A percentile compares a stretch with the other conserved stretches of the same genome.
These are phyloP conservation scores for Pseudogymnoascus verrucosus DNA, from an alignment of 2,329 filamentous ascomycete species.

Conservation along the genomic window DNA sequence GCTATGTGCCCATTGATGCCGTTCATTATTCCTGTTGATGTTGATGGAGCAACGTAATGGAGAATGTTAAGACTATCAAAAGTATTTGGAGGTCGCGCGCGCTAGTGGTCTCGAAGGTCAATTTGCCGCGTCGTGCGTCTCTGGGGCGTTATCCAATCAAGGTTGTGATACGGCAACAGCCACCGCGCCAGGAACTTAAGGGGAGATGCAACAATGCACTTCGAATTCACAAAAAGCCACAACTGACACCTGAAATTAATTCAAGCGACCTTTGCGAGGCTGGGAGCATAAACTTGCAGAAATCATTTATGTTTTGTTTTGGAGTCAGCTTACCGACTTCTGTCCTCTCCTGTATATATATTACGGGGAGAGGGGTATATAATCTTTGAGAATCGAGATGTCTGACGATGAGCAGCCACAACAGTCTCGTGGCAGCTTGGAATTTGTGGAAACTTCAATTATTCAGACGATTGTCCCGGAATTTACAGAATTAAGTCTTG, in stretches of 20 bases:
- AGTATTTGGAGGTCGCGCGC: constrained; percentile 2
- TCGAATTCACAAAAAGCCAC: not conserved
- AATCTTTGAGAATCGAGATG: constrained; percentile 16
- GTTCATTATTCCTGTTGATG: constrained; percentile 17
- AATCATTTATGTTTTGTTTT: not conserved
- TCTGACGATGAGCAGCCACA: constrained; percentile 26
- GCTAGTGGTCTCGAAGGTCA: not conserved
- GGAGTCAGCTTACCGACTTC: constrained; percentile 11
- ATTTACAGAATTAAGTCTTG: constrained; percentile 46
- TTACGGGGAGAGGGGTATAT: constrained; percentile 15
- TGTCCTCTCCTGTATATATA: constrained; percentile 12
- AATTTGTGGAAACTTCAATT: constrained; percentile 50
- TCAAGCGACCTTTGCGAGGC: not conserved
- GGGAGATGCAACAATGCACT: not conserved
- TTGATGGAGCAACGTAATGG: not conserved
- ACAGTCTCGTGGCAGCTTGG: constrained; percentile 29
- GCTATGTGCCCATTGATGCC: constrained; percentile 24
- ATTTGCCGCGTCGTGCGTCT: not conserved
- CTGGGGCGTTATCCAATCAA: not conserved
- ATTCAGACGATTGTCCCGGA: constrained; percentile 54
- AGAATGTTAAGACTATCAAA: constrained; percentile 4
- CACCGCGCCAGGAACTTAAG: not conserved
- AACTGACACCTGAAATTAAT: not conserved
- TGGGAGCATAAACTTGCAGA: not conserved
- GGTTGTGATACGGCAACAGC: not conserved